phyloP scores from a whole-genome alignment of 1,139 yeast species.

The Pichia sp. region DNA sequence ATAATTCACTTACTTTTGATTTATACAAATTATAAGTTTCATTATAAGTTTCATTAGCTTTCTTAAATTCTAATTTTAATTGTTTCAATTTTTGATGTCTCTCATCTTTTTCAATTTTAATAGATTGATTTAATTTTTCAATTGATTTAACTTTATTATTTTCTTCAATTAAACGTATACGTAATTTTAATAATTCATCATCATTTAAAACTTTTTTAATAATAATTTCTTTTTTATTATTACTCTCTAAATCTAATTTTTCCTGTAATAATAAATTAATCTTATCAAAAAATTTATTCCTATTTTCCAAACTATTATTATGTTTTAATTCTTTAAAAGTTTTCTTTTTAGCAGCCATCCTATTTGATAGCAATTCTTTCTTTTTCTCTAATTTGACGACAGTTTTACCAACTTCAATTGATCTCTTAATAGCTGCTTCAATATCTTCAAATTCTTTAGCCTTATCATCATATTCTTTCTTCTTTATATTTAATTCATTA shows the following conservation, averaged over 20 bases:
- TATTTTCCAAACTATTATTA: slow-evolving; percentile 18
- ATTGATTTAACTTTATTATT: slow-evolving; percentile 35
- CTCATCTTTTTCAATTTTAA: slow-evolving; percentile 32
- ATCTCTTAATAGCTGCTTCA: slow-evolving; percentile 4
- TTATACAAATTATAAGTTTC: slow-evolving; percentile 35
- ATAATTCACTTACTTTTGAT: slow-evolving; percentile 35
- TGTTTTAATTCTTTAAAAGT: slow-evolving; percentile 17
- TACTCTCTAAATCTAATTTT: slow-evolving; percentile 14
- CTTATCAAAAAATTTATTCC: slow-evolving; percentile 21
- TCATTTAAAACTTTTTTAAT: slow-evolving; percentile 17
- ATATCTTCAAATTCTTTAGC: background rate
- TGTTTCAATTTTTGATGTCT: slow-evolving; percentile 30
- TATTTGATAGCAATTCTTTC: slow-evolving; percentile 18
- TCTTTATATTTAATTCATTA: slow-evolving; percentile 11
- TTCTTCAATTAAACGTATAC: slow-evolving; percentile 29
- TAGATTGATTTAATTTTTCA: slow-evolving; percentile 31
- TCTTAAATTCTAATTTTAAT: slow-evolving; percentile 29
- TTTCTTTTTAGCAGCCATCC: slow-evolving; percentile 22
- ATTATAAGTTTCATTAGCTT: slow-evolving; percentile 32
- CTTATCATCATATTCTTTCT: slow-evolving; percentile 4
- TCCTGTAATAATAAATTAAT: slow-evolving; percentile 21
- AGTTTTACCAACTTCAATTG: background rate
- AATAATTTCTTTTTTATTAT: slow-evolving; percentile 4
- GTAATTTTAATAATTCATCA: slow-evolving; percentile 9
- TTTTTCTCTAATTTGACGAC: slow-evolving; percentile 9